Base-by-base conservation (phyloP, 257 asterid species). In the Rauvolfia tetraphylla region DNA sequence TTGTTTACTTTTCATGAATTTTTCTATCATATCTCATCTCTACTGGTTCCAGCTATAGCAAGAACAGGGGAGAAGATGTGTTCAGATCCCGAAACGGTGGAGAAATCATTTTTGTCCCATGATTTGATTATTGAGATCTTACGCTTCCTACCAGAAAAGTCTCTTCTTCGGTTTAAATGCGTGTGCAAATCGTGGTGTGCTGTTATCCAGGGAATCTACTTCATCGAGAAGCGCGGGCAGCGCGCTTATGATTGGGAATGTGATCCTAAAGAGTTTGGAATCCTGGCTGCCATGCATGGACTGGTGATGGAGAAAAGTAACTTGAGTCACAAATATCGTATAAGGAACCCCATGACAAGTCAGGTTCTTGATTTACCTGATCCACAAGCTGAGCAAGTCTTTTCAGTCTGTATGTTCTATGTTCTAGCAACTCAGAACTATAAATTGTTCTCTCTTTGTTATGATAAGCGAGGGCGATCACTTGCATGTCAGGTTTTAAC, bases 171-270 rank as follows among this genome's bases (percentile, higher is more conserved):
- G 17, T 72, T 54, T 18, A 72, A 72, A 48, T 72, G 75, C 33
- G 42, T 72, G 48, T 48, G 75, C 75, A 22, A 51, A 18, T 49
- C 36, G 17, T 72, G 75, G 75, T 56, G 23, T 46, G 31, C 63
- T 12, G 31, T 20, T 13, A 72, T 72, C 33, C 75, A 25, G 41
- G 63, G 7, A 29, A 27, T 6, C 39, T 25, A 33, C 36, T 72
- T 72, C 66, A 53, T 72, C 14, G 33, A 15, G 66, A 72, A 51
- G 76, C 76, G 53, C 22, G 15, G n/a, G 62, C 1, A 3, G 12
- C 66, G 65, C 0, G 29, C 23, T 0, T 20, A 18, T 39, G 3
- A 1, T 34, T 13, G 17, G 29, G 2, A 14, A 68, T 36, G 18
- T 38, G 73, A 67, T 22, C 7, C 8, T 6, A 31, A 36, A 41